phyloP scores from a whole-genome alignment of 306 rosid genomes.

The Medicago lupulina region DNA sequence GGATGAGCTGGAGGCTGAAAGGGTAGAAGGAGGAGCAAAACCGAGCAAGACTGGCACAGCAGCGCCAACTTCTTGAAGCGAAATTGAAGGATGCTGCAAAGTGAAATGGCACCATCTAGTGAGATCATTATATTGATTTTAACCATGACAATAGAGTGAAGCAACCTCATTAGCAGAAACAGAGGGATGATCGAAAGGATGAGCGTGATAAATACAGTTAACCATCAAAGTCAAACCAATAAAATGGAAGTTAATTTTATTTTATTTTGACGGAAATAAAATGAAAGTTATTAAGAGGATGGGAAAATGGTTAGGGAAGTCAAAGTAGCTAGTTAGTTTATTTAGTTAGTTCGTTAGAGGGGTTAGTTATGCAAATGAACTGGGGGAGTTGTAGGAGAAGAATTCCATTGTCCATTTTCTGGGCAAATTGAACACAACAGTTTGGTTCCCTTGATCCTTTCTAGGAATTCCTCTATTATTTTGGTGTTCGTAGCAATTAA shows the following conservation, averaged over 20 bases:
- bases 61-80: constrained; percentile 74
- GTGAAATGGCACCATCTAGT: constrained; percentile 36
- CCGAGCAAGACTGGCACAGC: constrained; percentile 90
- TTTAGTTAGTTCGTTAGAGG: not conserved
- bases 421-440: not conserved
- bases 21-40: constrained; percentile 71
- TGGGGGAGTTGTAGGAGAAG: not conserved
- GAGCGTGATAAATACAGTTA: constrained; percentile 7
- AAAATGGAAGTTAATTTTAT: not conserved
- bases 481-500: not conserved
- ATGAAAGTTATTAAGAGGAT: constrained; percentile 6
- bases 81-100: constrained; percentile 67
- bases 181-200: constrained; percentile 14
- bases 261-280: not conserved
- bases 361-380: not conserved
- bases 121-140: constrained; percentile 30
- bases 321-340: not conserved
- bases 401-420: not conserved
- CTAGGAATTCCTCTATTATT: not conserved
- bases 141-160: constrained; percentile 11
- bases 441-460: not conserved
- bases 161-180: not conserved
- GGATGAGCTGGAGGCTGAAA: constrained; percentile 76
- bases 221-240: constrained; percentile 18
- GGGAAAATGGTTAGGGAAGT: not conserved